Evolutionary conservation across 768 basidiomycete genomes (phyloP), one percentile per base, ranked within the genome.

Genomic region (Kwoniella pini): DNA sequence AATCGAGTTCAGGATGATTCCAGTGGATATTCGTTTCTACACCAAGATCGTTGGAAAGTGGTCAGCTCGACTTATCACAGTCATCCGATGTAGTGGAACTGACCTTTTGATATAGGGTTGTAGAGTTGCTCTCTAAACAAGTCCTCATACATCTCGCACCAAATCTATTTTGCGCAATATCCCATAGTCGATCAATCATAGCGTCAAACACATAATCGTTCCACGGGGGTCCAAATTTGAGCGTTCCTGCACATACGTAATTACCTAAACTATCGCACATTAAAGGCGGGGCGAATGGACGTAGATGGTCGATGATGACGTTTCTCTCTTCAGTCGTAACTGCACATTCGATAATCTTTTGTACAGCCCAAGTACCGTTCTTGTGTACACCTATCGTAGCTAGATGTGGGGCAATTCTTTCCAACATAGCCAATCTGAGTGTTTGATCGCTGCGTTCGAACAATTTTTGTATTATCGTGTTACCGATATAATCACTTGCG

Each of bases 371-470:
- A 0, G 96, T 99, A 27, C 96, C 96, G 68, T 99, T 98, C 82
- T 98, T 98, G 83, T 99, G 96, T 57, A 95, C 93, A 26, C 96
- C 96, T 65, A 98, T 96, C 86, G 91, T 90, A 22, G 95, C 95
- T 39, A 99, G 82, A 76, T 95, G 89, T 48, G 96, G 96, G 3
- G 86, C 85, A 63, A 98, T 88, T 49, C 94, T 87, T 70, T 98
- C 94, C 55, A 99, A 82, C 90, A 99, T 94, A 15, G 87, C 87
- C 64, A 91, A 84, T 68, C 93, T 83, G 28, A 92, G 87, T 2
- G 72, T 80, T 38, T 86, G 79, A 13, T 90, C 89, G 74, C 90
- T 91, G 72, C 85, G 87, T 79, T 97, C 95, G 70, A 95, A 99
- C 13, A 99, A 81, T 79, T 97, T 97, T 82, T 98, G 95, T 22